phyloP scores from a whole-genome alignment of 176 grass and related monocot genomes.

The Poa pratensis region DNA sequence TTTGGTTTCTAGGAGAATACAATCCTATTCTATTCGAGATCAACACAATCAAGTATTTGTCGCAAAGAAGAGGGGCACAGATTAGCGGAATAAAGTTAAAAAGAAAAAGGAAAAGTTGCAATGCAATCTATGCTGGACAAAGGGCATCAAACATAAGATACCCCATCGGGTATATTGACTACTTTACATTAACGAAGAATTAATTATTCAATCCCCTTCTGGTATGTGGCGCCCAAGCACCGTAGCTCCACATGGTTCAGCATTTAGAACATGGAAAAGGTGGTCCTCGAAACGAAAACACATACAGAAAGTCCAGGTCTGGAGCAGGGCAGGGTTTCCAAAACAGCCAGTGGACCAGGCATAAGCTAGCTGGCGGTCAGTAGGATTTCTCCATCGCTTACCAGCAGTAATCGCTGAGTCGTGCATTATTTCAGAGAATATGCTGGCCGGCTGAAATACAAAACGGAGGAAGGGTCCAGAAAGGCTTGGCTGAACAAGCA shows the following conservation, averaged over 20 bases:
- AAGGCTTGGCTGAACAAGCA: not conserved
- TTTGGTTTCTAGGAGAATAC: not conserved
- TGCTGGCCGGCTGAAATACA: slow-evolving; percentile 3
- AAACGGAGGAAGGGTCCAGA: slow-evolving; percentile 3
- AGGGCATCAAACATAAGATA: slow-evolving; percentile 9
- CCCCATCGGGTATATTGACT: not conserved
- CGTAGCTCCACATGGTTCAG: not conserved
- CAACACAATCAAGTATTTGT: not conserved
- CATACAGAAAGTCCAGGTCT: not conserved
- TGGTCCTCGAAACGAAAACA: not conserved
- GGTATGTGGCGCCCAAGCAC: not conserved
- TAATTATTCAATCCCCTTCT: slow-evolving; percentile 1
- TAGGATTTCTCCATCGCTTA: slow-evolving; percentile 36
- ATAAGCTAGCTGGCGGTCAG: slow-evolving; percentile 32
- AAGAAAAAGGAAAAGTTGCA: not conserved
- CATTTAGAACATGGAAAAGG: slow-evolving; percentile 28
- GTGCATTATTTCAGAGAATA: slow-evolving; percentile 43
- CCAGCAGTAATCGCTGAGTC: slow-evolving; percentile 33
- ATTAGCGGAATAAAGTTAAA: not conserved
- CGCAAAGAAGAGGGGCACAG: not conserved
- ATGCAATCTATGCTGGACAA: not conserved
- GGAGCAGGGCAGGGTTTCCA: slow-evolving; percentile 1
- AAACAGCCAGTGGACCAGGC: slow-evolving; percentile 18
- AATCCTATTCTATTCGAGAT: not conserved
- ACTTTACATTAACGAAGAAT: not conserved